Evolutionary conservation across 176 grass and related monocot genomes (phyloP).

Genomic region (Poa annua): DNA sequence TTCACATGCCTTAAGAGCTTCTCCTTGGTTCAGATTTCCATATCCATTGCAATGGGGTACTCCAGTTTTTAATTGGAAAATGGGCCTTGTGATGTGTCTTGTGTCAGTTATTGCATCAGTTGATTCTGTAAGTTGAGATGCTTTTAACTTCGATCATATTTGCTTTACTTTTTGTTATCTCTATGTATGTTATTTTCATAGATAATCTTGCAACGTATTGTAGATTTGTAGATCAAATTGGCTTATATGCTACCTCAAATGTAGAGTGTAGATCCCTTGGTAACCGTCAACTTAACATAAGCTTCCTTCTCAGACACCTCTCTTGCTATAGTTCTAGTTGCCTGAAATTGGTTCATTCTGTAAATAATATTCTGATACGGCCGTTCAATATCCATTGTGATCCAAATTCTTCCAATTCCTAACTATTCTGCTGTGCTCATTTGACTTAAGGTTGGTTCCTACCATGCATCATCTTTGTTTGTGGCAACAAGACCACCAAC

Average conservation of each 20-base stretch:
- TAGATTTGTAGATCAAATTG: conserved; percentile 18
- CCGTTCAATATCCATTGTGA: not conserved
- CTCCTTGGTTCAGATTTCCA: conserved; percentile 95
- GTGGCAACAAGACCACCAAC: conserved; percentile 94
- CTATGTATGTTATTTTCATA: conserved; percentile 4
- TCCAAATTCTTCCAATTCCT: conserved; percentile 22
- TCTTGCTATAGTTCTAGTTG: not conserved
- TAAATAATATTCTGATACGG: not conserved
- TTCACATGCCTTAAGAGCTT: conserved; percentile 78
- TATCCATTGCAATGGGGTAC: conserved; percentile 97
- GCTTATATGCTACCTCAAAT: not conserved
- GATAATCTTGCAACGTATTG: conserved; percentile 4
- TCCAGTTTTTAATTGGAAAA: conserved; percentile 93
- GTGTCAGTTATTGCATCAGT: conserved; percentile 86
- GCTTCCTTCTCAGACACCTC: not conserved
- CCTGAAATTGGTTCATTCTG: conserved; percentile 14
- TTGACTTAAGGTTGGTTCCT: conserved; percentile 79
- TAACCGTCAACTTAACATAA: conserved; percentile 36
- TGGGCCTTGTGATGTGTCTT: conserved; percentile 91
- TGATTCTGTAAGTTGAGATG: conserved; percentile 85
- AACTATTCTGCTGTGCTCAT: conserved; percentile 36
- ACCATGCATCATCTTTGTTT: conserved; percentile 94
- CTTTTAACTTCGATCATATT: conserved; percentile 27
- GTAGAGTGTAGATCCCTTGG: not conserved
- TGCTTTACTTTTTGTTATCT: conserved; percentile 21